Base-by-base conservation (phyloP, 768 basidiomycete genomes). In the Royoungia palumana region DNA sequence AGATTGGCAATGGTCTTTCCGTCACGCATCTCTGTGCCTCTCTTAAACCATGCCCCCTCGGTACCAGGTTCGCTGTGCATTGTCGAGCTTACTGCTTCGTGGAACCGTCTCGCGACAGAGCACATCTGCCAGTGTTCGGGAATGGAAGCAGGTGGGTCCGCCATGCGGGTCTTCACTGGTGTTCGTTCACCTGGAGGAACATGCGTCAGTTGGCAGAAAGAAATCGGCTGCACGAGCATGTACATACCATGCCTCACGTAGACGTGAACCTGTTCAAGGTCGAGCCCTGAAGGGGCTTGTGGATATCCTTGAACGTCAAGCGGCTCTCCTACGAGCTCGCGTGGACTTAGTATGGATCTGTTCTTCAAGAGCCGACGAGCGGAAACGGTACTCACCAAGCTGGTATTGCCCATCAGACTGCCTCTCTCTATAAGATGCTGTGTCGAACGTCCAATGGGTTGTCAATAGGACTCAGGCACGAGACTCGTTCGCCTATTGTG, bases 41-140 rank as follows among this genome's bases (percentile, higher is more conserved):
- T 75, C 45, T 68, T 71, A 21, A 76, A 65, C 22, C 67, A 71
- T 46, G 76, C 50, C 1, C 58, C 65, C 35, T 65, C 64, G 16
- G 62, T 46, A 21, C 34, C 30, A n/a, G 53, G 38, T 17, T 35
- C 50, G 19, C 21, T 28, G 30, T 20, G 50, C 30, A 44, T 44
- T 16, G 56, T 54, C 21, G 60, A 49, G 46, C 54, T 55, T 11
- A 80, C 75, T 13, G 76, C 69, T 22, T 75, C 72, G 16, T 69
- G 67, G 55, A 84, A 82, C 22, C 72, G 70, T 34, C 74, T 71
- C 7, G 78, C 78, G 1, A 72, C 74, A 46, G 74, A 76, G 61
- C 85, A 87, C 74, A 87, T 74, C 47, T 73, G 66, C 85, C 88
- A 89, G 53, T 85, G 72, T 55, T 79, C 76, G 1, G 85, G 83